These are phyloP conservation scores for Camelina laxa DNA, from an alignment of 345 rosid species.

Conservation along the genomic window DNA sequence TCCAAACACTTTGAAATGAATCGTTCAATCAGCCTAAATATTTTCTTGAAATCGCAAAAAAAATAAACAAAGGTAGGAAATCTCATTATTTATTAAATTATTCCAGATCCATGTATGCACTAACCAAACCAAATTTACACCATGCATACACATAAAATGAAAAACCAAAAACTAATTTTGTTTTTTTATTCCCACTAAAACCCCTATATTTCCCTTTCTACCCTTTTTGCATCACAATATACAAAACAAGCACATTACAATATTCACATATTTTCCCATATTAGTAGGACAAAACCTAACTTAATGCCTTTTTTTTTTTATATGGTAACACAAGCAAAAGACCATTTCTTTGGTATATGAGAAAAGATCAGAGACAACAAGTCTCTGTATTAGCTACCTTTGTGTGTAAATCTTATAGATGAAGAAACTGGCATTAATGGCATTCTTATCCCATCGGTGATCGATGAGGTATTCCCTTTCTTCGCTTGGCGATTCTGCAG, in stretches of 20 bases:
- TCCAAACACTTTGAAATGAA: slow-evolving; percentile 12
- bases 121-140: slow-evolving; percentile 43
- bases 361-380: slow-evolving; percentile 23
- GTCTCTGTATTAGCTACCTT: slow-evolving; percentile 36
- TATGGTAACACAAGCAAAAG: slow-evolving; percentile 26
- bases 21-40: not conserved
- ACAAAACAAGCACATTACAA: slow-evolving; percentile 40
- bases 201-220: slow-evolving; percentile 40
- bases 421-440: slow-evolving; percentile 33
- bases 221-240: slow-evolving; percentile 39
- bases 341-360: slow-evolving; percentile 31
- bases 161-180: slow-evolving; percentile 37
- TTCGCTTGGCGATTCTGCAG: slow-evolving; percentile 68
- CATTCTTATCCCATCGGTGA: slow-evolving; percentile 72
- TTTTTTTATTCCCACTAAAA: slow-evolving; percentile 30
- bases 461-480: slow-evolving; percentile 98
- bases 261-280: slow-evolving; percentile 39
- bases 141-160: slow-evolving; percentile 20
- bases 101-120: slow-evolving; percentile 35
- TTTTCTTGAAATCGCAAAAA: not conserved
- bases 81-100: slow-evolving; percentile 25
- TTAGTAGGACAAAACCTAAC: slow-evolving; percentile 34
- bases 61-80: not conserved
- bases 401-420: slow-evolving; percentile 24
- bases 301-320: slow-evolving; percentile 1